Base-by-base conservation (phyloP, 2,329 filamentous ascomycete species). In the Mariannaea sp. region DNA sequence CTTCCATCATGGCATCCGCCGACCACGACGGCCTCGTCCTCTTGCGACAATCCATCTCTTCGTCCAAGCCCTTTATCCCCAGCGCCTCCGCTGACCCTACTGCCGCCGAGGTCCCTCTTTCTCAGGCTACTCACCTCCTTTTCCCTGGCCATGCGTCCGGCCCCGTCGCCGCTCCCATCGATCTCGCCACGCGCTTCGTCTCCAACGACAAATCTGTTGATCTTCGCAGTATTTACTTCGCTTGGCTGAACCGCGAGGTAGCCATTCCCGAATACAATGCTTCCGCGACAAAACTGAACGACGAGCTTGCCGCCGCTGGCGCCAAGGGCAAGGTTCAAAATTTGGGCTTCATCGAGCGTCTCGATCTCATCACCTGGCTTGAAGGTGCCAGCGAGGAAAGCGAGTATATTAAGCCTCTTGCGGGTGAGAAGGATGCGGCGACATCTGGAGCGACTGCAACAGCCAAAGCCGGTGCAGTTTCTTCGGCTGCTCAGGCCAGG, bases 221-320 rank as follows among this genome's bases (percentile, higher is more conserved):
- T 70, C 80, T 99, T 63, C 91, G 94, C 69, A 94, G 89, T 71
- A 93, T 97, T 74, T 97, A 93, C 78, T 96, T 97, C 70, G 92
- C 92, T 50, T 99, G 92, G 91, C 80, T 90, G 67, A 95, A 97
- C 75, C 91, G 92, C 72, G 93, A 97, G 76, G 85, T 88, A 49
- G 85, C 88, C 49, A 92, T 96, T 61, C 89, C 90, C 9, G 91
- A 96, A 65, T 97, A 97, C 80, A 94, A 97, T 73, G 84, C 88
- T 20, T 87, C 88, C 0, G 89, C 90, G 12, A 86, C 89, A 65
- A 81, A 86, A 62, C 80, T 97, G 51, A 96, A 96, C 70, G 86
- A 90, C 44, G 86, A 91, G 67, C 79, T 97, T 26, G 79, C 77
- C 4, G 82, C 81, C 9, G 78, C 77, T 1, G 84, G 82, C 14